Conservation (phyloP, 2,329 filamentous ascomycete species). For the Aspergillus udagawae region DNA sequence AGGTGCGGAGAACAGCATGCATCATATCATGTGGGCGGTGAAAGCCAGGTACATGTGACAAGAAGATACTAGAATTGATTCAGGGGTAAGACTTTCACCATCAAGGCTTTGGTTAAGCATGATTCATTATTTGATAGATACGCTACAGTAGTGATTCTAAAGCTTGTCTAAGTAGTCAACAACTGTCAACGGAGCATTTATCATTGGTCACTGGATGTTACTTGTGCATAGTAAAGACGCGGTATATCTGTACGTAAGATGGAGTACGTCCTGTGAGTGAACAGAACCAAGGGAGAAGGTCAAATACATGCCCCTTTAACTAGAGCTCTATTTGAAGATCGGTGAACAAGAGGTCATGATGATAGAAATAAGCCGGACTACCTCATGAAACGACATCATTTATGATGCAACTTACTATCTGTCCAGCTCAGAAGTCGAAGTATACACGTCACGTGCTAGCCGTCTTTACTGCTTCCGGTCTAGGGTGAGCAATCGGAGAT, state of each 20-base stretch:
- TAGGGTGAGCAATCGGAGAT: constrained; percentile 15
- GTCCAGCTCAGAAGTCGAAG: not conserved
- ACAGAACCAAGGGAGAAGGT: no score
- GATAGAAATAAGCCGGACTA: not conserved
- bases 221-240: not conserved
- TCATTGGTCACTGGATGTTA: not conserved
- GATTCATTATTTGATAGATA: not conserved
- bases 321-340: not conserved
- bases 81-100: not conserved
- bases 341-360: no score
- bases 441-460: constrained; percentile 17
- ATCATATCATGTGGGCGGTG: constrained; percentile 32
- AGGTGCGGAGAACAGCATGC: constrained; percentile 13
- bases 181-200: not conserved
- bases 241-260: not conserved
- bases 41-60: constrained; percentile 5
- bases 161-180: no score
- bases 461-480: constrained; percentile 11
- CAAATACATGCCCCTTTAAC: not conserved
- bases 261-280: not conserved
- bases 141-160: not conserved
- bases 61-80: constrained; percentile 23
- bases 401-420: not conserved
- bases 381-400: not conserved
- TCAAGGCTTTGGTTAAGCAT: not conserved